Evolutionary conservation across 768 basidiomycete genomes (phyloP), one percentile per base, ranked within the genome.

Genomic region (Chalciporus piperatus): DNA sequence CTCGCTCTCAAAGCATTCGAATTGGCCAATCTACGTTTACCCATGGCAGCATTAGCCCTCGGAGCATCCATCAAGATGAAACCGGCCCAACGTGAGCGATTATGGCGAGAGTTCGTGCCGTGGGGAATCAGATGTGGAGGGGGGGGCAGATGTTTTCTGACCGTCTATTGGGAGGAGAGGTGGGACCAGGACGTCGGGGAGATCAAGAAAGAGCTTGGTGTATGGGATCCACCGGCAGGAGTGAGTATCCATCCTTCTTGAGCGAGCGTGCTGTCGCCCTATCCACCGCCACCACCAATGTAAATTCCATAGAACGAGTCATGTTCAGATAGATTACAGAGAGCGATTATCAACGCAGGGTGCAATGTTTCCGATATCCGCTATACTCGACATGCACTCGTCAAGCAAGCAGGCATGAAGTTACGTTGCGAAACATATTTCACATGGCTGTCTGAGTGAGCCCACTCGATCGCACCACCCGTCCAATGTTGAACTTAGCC

Each of bases 1-100:
- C 79, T 99, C 27, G 92, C 93, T 1, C 81, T 98, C 68, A 99
- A 99, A 66, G 87, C 83, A 59, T 93, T 98, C 61, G 97, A 98
- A 69, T 88, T 95, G 52, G 81, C 89, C 25, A 98, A 99, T 70
- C 78, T 97, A 60, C 85, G 88, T 13, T 78, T 98, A 2, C 96
- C 95, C 1, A 87, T 98, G 74, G 82, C 95, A 1, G 84, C 78
- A 4, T 72, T 98, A 23, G 87, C 92, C 4, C 76, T 98, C 40
- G 81, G 64, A 43, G 74, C 67, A 59, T 85, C 57, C 23, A 30
- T 62, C 41, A 67, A 47, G 41, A 51, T 70, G 48, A 68, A 69
- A 14, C 10, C 53, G 2, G 68, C 70, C 37, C 79, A 87, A 45
- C 73, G 84, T 19, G 65, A 71, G 19, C 68, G 79, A 25, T 75